phyloP scores from a whole-genome alignment of 2,329 filamentous ascomycete genomes.

The Monilinia polystroma region DNA sequence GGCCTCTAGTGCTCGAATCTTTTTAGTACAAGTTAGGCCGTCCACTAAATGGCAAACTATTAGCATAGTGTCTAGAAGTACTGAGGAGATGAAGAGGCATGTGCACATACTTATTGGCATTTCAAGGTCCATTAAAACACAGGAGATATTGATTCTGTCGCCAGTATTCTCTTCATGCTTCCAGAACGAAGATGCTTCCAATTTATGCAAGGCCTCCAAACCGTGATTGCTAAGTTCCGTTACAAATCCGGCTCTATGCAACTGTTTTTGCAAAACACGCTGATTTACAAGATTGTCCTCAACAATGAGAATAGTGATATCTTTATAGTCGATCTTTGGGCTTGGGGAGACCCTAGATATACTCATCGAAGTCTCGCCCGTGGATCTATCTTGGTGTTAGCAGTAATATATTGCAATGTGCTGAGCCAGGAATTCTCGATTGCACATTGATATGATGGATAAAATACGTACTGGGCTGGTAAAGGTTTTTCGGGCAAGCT shows the following conservation, averaged over 20 bases:
- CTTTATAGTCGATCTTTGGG: slow-evolving; percentile 8
- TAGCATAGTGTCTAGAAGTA: slow-evolving; percentile 29
- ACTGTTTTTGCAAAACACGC: slow-evolving; percentile 60
- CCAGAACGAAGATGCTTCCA: slow-evolving; percentile 58
- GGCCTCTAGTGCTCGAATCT: slow-evolving; percentile 66
- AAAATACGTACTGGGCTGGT: neutral
- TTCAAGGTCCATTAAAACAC: slow-evolving; percentile 77
- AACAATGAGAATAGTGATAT: slow-evolving; percentile 55
- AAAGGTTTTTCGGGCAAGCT: neutral
- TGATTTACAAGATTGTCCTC: slow-evolving; percentile 70
- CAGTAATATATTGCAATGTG: neutral
- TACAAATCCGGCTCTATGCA: slow-evolving; percentile 59
- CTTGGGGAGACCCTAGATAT: neutral
- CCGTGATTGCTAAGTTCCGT: slow-evolving; percentile 65
- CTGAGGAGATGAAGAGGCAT: slow-evolving; percentile 64
- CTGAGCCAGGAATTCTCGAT: neutral
- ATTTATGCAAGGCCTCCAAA: slow-evolving; percentile 58
- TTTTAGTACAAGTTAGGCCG: slow-evolving; percentile 69
- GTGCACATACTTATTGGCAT: slow-evolving; percentile 62
- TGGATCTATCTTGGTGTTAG: neutral
- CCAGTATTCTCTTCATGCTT: slow-evolving; percentile 30
- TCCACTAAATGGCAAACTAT: slow-evolving; percentile 51
- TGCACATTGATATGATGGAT: neutral
- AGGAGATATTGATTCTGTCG: slow-evolving; percentile 50
- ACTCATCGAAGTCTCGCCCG: neutral